Percentiles rank a stretch among this genome's conserved stretches.
These are phyloP conservation scores for Suillus ampliporus DNA, from an alignment of 768 basidiomycete genomes.

Conservation along the genomic window DNA sequence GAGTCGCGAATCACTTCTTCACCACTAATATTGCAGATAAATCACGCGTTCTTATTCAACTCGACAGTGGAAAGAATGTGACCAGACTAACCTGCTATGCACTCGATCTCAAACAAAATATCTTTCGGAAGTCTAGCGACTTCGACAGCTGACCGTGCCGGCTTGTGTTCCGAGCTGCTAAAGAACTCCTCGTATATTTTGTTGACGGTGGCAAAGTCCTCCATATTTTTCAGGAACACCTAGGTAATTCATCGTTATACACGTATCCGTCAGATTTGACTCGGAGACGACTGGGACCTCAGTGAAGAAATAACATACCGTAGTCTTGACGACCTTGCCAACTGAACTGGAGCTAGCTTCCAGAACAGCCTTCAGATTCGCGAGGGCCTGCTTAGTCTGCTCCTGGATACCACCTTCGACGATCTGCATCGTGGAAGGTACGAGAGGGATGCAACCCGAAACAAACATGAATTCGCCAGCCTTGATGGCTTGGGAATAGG, in stretches of 20 bases:
- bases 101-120: constrained; percentile 92
- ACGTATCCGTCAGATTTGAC: neutral
- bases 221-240: constrained; percentile 94
- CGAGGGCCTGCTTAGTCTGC: constrained; percentile 84
- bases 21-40: no score
- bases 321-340: constrained; percentile 89
- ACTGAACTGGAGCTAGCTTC: constrained; percentile 81
- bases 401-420: constrained; percentile 77
- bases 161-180: constrained; percentile 74
- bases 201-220: constrained; percentile 87
- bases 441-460: constrained; percentile 88
- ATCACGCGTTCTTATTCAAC: no score
- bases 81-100: constrained; percentile 70
- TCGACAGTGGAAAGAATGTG: no score
- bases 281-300: neutral
- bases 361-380: constrained; percentile 84
- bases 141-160: constrained; percentile 92
- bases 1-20: neutral
- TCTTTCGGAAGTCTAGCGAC: constrained; percentile 90
- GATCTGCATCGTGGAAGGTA: constrained; percentile 72
- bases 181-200: constrained; percentile 84
- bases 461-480: constrained; percentile 85
- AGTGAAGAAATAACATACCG: no score
- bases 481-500: constrained; percentile 89
- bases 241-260: constrained; percentile 30